These are phyloP conservation scores for Quercus rubra DNA, from an alignment of 306 rosid genomes.

Conservation along the genomic window DNA sequence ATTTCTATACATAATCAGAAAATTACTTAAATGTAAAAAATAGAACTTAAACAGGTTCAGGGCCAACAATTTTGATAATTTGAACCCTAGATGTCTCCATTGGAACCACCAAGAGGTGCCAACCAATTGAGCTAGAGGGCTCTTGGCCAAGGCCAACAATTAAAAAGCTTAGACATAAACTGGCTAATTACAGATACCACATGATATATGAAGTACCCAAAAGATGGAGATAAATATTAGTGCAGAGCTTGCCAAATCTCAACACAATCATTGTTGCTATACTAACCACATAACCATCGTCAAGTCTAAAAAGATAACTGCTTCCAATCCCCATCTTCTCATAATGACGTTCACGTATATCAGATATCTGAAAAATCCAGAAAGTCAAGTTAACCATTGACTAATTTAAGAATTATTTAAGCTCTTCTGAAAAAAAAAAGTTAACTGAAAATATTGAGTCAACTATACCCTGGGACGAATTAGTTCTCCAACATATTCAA, in stretches of 20 bases:
- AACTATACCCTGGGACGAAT: conserved; percentile 86
- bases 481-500: conserved; percentile 92
- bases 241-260: not conserved
- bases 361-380: conserved; percentile 72
- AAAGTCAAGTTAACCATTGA: not conserved
- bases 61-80: no score
- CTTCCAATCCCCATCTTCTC: conserved; percentile 98
- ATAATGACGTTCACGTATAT: conserved; percentile 83
- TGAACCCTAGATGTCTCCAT: no score
- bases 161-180: not conserved
- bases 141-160: no score
- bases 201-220: not conserved
- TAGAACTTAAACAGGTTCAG: no score
- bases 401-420: not conserved
- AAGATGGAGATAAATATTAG: not conserved
- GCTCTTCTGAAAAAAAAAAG: not conserved
- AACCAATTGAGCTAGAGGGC: no score
- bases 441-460: not conserved
- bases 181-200: not conserved
- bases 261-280: conserved; percentile 7
- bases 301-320: conserved; percentile 96
- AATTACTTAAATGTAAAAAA: no score
- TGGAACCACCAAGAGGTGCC: no score
- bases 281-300: conserved; percentile 99
- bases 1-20: not conserved